Conservation (phyloP, 768 basidiomycete genomes). For the Amylocystis lapponica region DNA sequence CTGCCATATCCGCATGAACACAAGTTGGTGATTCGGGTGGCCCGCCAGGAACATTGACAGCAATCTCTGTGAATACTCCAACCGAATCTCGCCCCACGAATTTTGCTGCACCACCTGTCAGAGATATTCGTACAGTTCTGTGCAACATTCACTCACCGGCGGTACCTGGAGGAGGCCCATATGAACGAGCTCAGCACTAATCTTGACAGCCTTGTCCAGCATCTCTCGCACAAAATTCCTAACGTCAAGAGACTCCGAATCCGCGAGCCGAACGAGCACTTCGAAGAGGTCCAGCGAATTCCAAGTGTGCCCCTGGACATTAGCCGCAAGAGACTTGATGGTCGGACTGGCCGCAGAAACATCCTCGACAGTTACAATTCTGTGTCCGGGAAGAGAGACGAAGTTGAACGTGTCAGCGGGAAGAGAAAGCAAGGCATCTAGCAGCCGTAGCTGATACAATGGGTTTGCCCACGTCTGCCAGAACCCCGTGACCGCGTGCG, state of each 20-base stretch:
- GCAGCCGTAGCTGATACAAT: slow-evolving; percentile 76
- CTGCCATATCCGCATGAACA: slow-evolving; percentile 96
- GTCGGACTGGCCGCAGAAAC: slow-evolving; percentile 80
- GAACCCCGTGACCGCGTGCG: slow-evolving; percentile 79
- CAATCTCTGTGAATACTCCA: slow-evolving; percentile 82
- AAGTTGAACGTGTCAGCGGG: slow-evolving; percentile 92
- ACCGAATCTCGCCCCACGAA: slow-evolving; percentile 81
- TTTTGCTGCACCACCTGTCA: slow-evolving; percentile 46
- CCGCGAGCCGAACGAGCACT: slow-evolving; percentile 75
- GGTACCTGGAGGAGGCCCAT: slow-evolving; percentile 89
- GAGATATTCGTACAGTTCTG: background rate
- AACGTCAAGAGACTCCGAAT: slow-evolving; percentile 66
- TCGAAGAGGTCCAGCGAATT: slow-evolving; percentile 90
- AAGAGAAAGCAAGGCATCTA: slow-evolving; percentile 84
- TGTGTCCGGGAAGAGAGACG: slow-evolving; percentile 75
- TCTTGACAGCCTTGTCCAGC: slow-evolving; percentile 90
- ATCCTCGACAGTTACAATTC: slow-evolving; percentile 86
- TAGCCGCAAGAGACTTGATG: slow-evolving; percentile 87
- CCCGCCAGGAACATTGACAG: slow-evolving; percentile 88
- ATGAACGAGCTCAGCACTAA: slow-evolving; percentile 90
- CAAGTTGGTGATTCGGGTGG: slow-evolving; percentile 92
- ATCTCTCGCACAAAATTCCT: slow-evolving; percentile 79
- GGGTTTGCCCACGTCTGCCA: slow-evolving; percentile 86
- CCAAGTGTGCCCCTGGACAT: slow-evolving; percentile 91
- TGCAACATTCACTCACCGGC: too few relatives aligned